Percentiles rank a stretch among this genome's conserved stretches.
Evolutionary conservation across 345 rosid genomes (phyloP).

Genomic region (Moricandia arvensis): DNA sequence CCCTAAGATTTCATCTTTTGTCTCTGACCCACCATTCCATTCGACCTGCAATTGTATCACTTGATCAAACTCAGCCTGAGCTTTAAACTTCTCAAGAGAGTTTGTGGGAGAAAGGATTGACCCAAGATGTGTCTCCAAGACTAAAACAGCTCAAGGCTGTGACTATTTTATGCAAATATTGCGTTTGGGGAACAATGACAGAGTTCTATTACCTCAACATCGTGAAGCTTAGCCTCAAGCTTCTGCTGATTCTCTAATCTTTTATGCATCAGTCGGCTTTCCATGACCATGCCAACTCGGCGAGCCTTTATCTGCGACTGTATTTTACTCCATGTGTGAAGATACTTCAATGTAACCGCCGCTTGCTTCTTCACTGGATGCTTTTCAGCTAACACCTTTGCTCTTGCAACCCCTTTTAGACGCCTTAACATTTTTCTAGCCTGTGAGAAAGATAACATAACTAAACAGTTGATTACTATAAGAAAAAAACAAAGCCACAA

Average conservation of each 20-base stretch:
- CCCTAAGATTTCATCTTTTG: constrained; percentile 67
- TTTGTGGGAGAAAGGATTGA: not conserved
- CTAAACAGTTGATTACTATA: not conserved
- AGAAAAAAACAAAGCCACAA: not conserved
- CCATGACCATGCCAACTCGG: constrained; percentile 73
- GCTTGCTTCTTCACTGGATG: constrained; percentile 66
- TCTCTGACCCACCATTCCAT: constrained; percentile 77
- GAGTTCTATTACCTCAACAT: constrained; percentile 58
- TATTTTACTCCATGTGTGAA: constrained; percentile 84
- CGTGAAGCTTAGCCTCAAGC: constrained; percentile 91
- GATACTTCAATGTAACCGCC: constrained; percentile 52
- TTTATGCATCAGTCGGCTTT: constrained; percentile 70
- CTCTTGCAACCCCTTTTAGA: constrained; percentile 58
- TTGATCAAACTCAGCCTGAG: constrained; percentile 17
- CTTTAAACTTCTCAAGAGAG: not conserved
- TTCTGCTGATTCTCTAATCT: constrained; percentile 86
- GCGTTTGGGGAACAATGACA: not conserved
- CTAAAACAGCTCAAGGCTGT: not conserved
- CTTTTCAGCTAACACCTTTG: constrained; percentile 49
- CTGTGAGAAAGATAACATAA: constrained; percentile 36
- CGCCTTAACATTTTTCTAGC: constrained; percentile 70
- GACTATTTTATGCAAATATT: not conserved
- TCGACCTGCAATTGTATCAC: constrained; percentile 86
- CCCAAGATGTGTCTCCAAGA: not conserved
- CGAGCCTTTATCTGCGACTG: constrained; percentile 72